Base-by-base conservation (phyloP, 805 yeast species). In the Candida argentea region DNA sequence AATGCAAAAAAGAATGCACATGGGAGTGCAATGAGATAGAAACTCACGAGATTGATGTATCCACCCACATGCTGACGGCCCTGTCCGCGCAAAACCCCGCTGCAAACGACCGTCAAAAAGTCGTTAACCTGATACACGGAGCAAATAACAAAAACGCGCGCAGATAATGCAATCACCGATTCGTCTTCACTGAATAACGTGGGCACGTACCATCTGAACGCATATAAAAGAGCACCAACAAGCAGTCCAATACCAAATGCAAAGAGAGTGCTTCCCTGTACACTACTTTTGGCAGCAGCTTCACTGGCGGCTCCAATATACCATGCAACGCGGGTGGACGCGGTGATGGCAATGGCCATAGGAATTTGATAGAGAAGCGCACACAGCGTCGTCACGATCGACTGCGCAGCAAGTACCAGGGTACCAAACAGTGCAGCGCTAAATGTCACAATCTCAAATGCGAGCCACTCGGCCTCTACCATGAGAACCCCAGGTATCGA, bases 381-480 rank as follows among this genome's bases (percentile, higher is more conserved):
- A 31, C 81, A 76, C 27, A 79, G 67, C 1, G 86, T 78, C 14
- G 81, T 61, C 9, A 79, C 67, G 30, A 80, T 76, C 2, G 82
- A 72, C 52, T 80, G 87, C 0, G 89, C 81, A 6, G 84, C 91
- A 38, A 80, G 57, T 1, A 68, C 68, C 4, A 61, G 63, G 2
- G 78, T 70, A 14, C 89, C 86, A 35, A 80, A 62, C 41, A 69
- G 70, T 3, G 85, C 71, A 1, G 87, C 78, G 35, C 73, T 58
- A 28, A 80, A 61, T 0, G 89, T 81, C 35, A 80, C 57, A 26
- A 81, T 67, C 53, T 81, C 89, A 50, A 80, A 81, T 1, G 86
- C 84, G 21, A 81, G 55, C 67, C 82, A 81, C 51, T 81, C 91
- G 12, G 85, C 80, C 42, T 76, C 70, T 14, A 81, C 82, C 81